These are phyloP conservation scores for Skeletonema potamos DNA, from an alignment of 108 stramenopile species.

Conservation along the genomic window DNA sequence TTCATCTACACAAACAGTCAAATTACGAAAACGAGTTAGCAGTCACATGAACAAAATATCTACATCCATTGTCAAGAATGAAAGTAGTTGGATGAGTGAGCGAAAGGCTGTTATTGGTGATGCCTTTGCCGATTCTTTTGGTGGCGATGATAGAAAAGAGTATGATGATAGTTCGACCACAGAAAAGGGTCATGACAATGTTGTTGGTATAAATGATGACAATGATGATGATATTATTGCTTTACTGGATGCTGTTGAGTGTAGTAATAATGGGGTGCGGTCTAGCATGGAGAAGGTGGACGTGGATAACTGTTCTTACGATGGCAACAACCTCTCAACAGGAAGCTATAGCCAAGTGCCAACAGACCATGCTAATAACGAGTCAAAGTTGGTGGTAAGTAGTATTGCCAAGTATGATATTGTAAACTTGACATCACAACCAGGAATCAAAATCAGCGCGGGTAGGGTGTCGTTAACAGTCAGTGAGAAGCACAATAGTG, in stretches of 20 bases:
- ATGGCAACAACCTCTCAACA: background rate
- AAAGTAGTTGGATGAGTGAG: background rate
- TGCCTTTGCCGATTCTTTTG: background rate
- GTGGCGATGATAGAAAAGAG: background rate
- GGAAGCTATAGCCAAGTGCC: background rate
- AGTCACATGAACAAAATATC: background rate
- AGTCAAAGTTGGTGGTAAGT: background rate
- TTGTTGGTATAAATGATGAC: background rate
- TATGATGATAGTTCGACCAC: background rate
- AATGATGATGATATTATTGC: background rate
- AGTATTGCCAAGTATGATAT: background rate
- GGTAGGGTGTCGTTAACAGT: background rate
- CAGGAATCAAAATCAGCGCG: background rate
- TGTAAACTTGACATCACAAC: background rate
- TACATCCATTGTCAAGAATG: background rate
- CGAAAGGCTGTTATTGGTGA: slow-evolving; percentile 1
- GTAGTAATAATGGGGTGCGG: background rate
- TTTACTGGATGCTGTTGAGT: background rate
- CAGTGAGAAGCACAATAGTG: background rate
- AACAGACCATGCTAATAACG: background rate
- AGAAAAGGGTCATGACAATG: background rate
- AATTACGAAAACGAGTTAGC: background rate
- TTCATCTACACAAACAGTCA: background rate
- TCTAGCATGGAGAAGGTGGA: background rate
- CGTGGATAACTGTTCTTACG: background rate